Conservation (phyloP, 1,284 basidiomycete genomes). For the Phylloboletellus chloephorus region DNA sequence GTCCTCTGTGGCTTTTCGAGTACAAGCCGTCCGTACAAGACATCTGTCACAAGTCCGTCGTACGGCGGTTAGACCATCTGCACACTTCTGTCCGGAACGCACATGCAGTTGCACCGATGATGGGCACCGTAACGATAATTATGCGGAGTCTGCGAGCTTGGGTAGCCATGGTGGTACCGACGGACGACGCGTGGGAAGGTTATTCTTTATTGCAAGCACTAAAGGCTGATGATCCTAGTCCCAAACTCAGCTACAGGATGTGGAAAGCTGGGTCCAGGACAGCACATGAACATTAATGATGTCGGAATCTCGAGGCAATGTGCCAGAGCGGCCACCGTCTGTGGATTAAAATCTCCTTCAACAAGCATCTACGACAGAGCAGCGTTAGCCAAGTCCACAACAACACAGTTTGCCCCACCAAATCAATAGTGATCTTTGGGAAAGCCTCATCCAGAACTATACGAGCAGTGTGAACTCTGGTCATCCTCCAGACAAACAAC, state of each 20-base stretch:
- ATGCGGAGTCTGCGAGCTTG: slow-evolving; percentile 52
- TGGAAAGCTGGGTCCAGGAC: slow-evolving; percentile 24
- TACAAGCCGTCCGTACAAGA: slow-evolving; percentile 60
- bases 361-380: slow-evolving; percentile 42
- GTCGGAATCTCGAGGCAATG: slow-evolving; percentile 27
- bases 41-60: slow-evolving; percentile 37
- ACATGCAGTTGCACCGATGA: slow-evolving; percentile 58
- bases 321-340: slow-evolving; percentile 25
- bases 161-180: slow-evolving; percentile 25
- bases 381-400: background rate
- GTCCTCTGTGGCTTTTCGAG: slow-evolving; percentile 54
- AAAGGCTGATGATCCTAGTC: slow-evolving; percentile 24
- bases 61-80: slow-evolving; percentile 12
- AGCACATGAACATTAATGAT: slow-evolving; percentile 34
- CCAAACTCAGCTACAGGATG: slow-evolving; percentile 29
- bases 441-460: slow-evolving; percentile 58
- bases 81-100: slow-evolving; percentile 4
- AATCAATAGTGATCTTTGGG: slow-evolving; percentile 54
- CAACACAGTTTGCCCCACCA: slow-evolving; percentile 33
- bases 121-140: slow-evolving; percentile 56
- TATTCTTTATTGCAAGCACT: too few species aligned
- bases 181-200: slow-evolving; percentile 12
- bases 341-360: slow-evolving; percentile 39
- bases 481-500: slow-evolving; percentile 1
- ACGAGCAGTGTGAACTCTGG: slow-evolving; percentile 4